Evolutionary conservation across 176 grass and related monocot genomes (phyloP), one percentile per base, ranked within the genome.

Genomic region (Lolium rigidum): DNA sequence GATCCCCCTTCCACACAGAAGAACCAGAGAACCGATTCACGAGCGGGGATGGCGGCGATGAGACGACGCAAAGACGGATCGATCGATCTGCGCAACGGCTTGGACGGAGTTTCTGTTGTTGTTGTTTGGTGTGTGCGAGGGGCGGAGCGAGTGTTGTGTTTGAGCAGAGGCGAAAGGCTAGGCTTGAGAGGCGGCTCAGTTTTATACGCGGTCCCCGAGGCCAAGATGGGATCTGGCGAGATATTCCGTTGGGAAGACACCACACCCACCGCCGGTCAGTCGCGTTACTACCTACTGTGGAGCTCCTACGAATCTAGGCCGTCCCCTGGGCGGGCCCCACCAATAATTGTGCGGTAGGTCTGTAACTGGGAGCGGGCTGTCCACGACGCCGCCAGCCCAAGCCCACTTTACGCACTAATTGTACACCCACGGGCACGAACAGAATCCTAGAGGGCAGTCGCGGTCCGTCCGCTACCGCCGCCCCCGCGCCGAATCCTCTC

Each of bases 151-250:
- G 69, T 43, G 54, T 35, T 6, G 22, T 10, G 52, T 37, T 37
- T 69, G 0, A 55, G n/a, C 64, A 6, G 63, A 16, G 80, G 80
- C 81, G 38, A 83, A 83, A 46, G 81, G 51, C 2, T 38, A 1
- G 15, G 52, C 17, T 11, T 24, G 3, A 49, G 44, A 10, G 37
- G 64, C 84, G 51, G 39, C 38, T 18, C 24, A 1, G 0, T 70
- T 79, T 86, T 43, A 86, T 80, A 86, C 49, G 70, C 68, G 52
- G 14, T 66, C 63, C 63, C 28, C 26, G 26, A 6, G 15, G 17
- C 18, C 54, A 0, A 1, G 22, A 14, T 13, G 61, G 61, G 4
- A 64, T 64, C 61, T 28, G 4, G 11, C 61, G 61, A 61, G 63
- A 66, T 66, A 66, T 66, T 66, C 63, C 62, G 8, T 11, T 10